These are phyloP conservation scores for Solanum ahanhuiri DNA, from an alignment of 257 asterid genomes.

Conservation along the genomic window DNA sequence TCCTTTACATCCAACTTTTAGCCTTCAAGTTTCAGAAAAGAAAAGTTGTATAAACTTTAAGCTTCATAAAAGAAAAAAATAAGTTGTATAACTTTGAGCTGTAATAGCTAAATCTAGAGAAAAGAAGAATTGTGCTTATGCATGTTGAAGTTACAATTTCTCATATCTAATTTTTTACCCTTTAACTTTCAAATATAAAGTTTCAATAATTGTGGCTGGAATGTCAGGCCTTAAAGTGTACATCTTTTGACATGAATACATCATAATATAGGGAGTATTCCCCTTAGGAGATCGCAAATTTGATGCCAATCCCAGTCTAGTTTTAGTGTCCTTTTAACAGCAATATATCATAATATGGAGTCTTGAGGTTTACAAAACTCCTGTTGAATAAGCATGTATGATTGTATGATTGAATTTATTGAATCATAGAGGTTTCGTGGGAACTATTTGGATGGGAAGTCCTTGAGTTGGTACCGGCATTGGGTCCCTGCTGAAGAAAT, in stretches of 20 bases:
- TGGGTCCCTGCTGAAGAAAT: slow-evolving; percentile 40
- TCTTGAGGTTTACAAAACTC: background rate
- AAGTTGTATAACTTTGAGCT: background rate
- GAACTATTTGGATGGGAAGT: slow-evolving; percentile 34
- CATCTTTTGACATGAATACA: background rate
- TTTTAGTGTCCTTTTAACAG: background rate
- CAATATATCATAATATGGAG: background rate
- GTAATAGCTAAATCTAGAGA: background rate
- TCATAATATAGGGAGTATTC: background rate
- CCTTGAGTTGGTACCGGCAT: slow-evolving; percentile 55
- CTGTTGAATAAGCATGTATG: background rate
- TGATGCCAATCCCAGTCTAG: background rate
- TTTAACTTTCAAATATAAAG: background rate
- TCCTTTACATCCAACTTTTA: background rate
- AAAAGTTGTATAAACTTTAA: background rate
- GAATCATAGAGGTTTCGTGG: slow-evolving; percentile 10
- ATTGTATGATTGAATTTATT: background rate
- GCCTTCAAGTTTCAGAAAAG: background rate
- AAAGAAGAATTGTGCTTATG: background rate
- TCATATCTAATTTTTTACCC: background rate
- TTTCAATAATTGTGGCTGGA: background rate
- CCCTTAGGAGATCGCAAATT: background rate
- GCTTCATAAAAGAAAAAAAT: background rate
- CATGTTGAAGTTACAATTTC: background rate
- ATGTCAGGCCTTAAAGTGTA: background rate